Percentiles rank a stretch among this genome's conserved stretches.
phyloP scores from a whole-genome alignment of 208 protist genomes.

The Zelonia costaricensis region DNA sequence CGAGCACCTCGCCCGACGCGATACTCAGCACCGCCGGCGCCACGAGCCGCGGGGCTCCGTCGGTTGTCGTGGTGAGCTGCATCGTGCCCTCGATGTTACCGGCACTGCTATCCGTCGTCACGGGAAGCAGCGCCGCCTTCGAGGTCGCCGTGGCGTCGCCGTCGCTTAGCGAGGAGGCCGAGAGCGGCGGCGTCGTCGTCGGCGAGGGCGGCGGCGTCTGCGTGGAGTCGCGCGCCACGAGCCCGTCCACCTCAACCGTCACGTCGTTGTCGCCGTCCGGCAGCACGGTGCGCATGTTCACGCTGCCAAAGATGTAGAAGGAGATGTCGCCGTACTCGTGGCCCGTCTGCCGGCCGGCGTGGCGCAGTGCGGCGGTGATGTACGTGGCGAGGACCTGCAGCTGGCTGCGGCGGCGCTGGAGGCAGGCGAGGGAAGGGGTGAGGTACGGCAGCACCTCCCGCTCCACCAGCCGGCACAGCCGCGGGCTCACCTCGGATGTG shows the following conservation, averaged over 20 bases:
- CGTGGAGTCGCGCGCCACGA: conserved; percentile 32
- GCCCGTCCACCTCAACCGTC: conserved; percentile 78
- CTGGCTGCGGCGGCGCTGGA: conserved; percentile 58
- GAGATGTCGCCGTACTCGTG: conserved; percentile 48
- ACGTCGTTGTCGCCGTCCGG: conserved; percentile 91
- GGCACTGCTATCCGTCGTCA: conserved; percentile 61
- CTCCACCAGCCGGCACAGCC: conserved; percentile 61
- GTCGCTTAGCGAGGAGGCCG: conserved; percentile 2
- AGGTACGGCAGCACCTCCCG: conserved; percentile 64
- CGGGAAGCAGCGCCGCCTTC: conserved; percentile 22
- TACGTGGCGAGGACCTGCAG: conserved; percentile 53
- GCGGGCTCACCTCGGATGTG: conserved; percentile 62
- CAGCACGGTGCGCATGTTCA: conserved; percentile 85
- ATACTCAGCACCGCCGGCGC: conserved; percentile 59
- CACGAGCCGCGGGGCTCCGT: conserved; percentile 44
- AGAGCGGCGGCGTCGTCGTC: conserved; percentile 4
- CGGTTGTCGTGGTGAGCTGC: conserved; percentile 46
- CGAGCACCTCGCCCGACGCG: conserved; percentile 68
- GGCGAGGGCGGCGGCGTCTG: conserved; percentile 16
- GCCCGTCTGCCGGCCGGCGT: conserved; percentile 31
- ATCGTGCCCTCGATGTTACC: conserved; percentile 53
- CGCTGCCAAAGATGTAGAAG: conserved; percentile 88
- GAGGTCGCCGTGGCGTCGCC: not conserved
- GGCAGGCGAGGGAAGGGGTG: conserved; percentile 44
- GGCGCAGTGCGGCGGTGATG: conserved; percentile 64